phyloP scores from a whole-genome alignment of 305 asterid genomes.

The Solanum chacoense region DNA sequence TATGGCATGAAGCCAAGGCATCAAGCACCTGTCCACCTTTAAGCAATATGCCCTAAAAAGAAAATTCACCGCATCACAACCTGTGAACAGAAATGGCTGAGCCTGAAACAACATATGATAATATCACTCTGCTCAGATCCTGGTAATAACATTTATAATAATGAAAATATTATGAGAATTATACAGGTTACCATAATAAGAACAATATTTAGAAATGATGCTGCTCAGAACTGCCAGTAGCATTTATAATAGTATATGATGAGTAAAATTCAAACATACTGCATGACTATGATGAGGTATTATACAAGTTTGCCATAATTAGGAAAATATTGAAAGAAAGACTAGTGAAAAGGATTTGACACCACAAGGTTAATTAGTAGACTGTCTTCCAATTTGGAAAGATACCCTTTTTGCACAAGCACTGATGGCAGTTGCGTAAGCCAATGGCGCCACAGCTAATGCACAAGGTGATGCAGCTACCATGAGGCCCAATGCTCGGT shows the following conservation, averaged over 20 bases:
- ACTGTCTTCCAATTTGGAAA: constrained; percentile 1
- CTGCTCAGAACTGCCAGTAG: neutral
- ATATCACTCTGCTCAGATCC: neutral
- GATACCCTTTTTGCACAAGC: constrained; percentile 95
- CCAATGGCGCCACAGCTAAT: constrained; percentile 92
- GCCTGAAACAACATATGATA: neutral
- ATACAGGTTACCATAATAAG: neutral
- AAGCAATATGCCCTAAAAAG: constrained; percentile 79
- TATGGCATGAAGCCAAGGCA: constrained; percentile 90
- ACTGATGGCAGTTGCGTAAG: constrained; percentile 96
- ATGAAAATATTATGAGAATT: neutral
- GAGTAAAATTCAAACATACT: neutral
- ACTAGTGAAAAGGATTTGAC: neutral
- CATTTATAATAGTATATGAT: neutral
- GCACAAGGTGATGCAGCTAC: constrained; percentile 99
- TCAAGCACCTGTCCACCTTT: constrained; percentile 94
- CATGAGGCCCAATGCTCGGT: constrained; percentile 96
- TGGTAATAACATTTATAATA: neutral
- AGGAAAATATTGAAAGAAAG: neutral
- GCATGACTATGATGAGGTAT: neutral
- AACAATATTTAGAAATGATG: neutral
- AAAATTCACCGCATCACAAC: neutral
- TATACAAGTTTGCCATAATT: neutral
- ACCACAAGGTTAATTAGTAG: neutral
- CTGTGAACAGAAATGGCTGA: neutral